Conservation (phyloP, 2,329 filamentous ascomycete genomes). For the Chrysosphaeria jannelii region DNA sequence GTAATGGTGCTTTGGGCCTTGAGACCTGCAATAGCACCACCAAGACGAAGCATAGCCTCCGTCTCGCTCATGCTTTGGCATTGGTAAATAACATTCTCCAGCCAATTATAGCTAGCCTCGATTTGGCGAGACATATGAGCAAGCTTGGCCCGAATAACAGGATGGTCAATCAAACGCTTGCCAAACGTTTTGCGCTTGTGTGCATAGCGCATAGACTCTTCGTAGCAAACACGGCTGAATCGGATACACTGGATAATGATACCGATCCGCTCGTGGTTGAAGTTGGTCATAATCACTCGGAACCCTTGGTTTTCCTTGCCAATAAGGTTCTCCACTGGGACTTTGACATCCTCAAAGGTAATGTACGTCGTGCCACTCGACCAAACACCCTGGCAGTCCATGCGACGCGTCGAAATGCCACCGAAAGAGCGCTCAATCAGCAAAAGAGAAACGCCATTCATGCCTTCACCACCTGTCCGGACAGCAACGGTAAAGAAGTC, state of each 20-base stretch:
- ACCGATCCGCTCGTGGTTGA: slow-evolving; percentile 96
- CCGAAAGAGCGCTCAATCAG: slow-evolving; percentile 66
- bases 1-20: slow-evolving; percentile 87
- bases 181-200: slow-evolving; percentile 93
- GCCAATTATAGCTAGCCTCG: slow-evolving; percentile 88
- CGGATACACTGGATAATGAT: slow-evolving; percentile 95
- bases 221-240: slow-evolving; percentile 89
- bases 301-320: slow-evolving; percentile 97
- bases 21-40: slow-evolving; percentile 71
- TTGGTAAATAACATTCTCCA: slow-evolving; percentile 85
- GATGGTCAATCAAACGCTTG: slow-evolving; percentile 87
- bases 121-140: slow-evolving; percentile 97
- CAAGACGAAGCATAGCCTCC: slow-evolving; percentile 85
- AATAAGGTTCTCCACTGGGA: slow-evolving; percentile 93
- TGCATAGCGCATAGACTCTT: slow-evolving; percentile 86
- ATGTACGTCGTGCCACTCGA: slow-evolving; percentile 87
- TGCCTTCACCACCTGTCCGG: slow-evolving; percentile 60
- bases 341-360: slow-evolving; percentile 96
- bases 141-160: slow-evolving; percentile 90
- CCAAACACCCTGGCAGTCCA: slow-evolving; percentile 98
- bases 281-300: slow-evolving; percentile 97
- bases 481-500: slow-evolving; percentile 98
- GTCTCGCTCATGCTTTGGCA: slow-evolving; percentile 78
- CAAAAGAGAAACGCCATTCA: slow-evolving; percentile 75
- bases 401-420: slow-evolving; percentile 72